Percentiles rank a stretch among this genome's conserved stretches.
Conservation (phyloP, 2,329 filamentous ascomycete genomes). For the Calonectria leucothoes region DNA sequence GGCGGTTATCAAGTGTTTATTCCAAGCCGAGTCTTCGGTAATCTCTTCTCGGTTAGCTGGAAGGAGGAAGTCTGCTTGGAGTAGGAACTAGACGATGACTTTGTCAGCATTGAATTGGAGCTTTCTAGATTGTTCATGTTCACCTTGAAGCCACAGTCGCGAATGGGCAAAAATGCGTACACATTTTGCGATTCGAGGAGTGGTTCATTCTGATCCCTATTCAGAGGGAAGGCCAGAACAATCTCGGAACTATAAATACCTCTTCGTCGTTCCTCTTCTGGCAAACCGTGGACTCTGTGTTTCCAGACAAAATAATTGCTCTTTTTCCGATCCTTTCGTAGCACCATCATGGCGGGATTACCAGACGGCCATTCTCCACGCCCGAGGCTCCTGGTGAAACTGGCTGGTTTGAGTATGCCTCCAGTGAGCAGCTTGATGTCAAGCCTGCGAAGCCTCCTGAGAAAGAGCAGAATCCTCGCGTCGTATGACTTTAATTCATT, state of each 20-base stretch:
- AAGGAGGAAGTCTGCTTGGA: constrained; percentile 43
- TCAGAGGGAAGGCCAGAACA: constrained; percentile 6
- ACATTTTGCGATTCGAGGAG: constrained; percentile 13
- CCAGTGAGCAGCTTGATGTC: neutral
- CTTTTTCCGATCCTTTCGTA: neutral
- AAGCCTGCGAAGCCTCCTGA: constrained; percentile 43
- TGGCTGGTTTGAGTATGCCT: neutral
- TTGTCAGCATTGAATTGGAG: neutral
- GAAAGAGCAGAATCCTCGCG: constrained; percentile 44
- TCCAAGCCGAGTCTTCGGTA: constrained; percentile 32
- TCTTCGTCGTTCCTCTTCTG: neutral
- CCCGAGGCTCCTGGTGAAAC: neutral
- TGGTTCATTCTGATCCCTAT: neutral
- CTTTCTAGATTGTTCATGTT: neutral
- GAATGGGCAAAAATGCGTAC: constrained; percentile 21
- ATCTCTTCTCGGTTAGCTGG: constrained; percentile 38
- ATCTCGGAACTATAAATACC: constrained; percentile 8
- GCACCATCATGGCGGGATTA: neutral
- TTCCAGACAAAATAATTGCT: neutral
- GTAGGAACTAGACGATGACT: constrained; percentile 30
- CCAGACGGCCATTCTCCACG: neutral
- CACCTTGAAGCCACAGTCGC: constrained; percentile 34
- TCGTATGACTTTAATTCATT: constrained; percentile 37
- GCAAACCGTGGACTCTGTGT: neutral
- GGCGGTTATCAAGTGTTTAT: constrained; percentile 20